Evolutionary conservation across 345 rosid species (phyloP).

Genomic region (Anastatica hierochuntica): DNA sequence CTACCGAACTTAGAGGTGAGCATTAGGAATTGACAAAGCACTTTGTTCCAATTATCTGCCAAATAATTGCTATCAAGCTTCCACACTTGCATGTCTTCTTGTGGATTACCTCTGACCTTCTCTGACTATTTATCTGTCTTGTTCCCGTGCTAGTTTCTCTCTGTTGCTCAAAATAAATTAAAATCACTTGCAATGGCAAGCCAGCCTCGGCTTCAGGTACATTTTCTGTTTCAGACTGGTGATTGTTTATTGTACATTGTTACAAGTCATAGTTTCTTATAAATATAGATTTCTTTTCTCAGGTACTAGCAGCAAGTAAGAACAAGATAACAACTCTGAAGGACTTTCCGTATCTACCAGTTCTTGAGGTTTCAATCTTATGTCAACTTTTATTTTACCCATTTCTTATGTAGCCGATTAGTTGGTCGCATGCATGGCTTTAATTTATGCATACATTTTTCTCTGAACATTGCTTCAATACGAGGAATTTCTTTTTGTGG

Average conservation of each 20-base stretch:
- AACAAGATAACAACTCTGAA: slow-evolving; percentile 84
- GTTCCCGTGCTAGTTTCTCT: slow-evolving; percentile 57
- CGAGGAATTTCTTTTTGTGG: slow-evolving; percentile 1
- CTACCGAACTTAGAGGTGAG: slow-evolving; percentile 95
- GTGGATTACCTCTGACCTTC: background rate
- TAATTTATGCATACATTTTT: background rate
- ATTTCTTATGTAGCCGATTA: background rate
- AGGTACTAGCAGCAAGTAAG: slow-evolving; percentile 98
- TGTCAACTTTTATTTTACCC: background rate
- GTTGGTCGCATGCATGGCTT: background rate
- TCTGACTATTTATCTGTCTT: background rate
- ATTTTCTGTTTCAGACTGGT: slow-evolving; percentile 10
- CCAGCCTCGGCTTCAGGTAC: slow-evolving; percentile 96
- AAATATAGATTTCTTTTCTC: slow-evolving; percentile 9
- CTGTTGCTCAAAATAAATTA: slow-evolving; percentile 93
- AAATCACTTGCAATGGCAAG: slow-evolving; percentile 95
- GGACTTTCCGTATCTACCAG: slow-evolving; percentile 84
- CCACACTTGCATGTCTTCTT: background rate
- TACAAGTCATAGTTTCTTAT: background rate
- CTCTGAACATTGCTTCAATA: background rate
- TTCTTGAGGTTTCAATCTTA: slow-evolving; percentile 58
- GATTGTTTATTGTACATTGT: slow-evolving; percentile 4
- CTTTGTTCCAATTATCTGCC: background rate
- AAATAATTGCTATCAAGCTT: slow-evolving; percentile 5
- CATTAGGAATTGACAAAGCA: slow-evolving; percentile 9